Base-by-base conservation (phyloP, 495 filamentous ascomycete genomes). In the Peziza echinospora region DNA sequence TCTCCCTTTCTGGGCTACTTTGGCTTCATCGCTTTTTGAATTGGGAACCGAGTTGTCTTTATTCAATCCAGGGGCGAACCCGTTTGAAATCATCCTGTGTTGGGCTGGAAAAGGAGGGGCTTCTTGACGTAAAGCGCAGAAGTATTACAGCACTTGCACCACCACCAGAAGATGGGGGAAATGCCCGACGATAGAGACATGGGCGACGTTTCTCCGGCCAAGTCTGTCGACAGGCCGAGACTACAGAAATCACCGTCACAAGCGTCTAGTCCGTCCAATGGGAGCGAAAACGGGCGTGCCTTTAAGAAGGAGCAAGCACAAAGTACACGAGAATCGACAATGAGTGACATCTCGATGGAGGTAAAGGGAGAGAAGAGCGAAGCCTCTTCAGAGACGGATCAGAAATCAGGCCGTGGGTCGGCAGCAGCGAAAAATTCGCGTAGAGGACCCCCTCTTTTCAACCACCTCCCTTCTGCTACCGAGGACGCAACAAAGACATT, bases 401-500 rank as follows among this genome's bases (percentile, higher is more conserved):
- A 11, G 19, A 37, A 37, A 37, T 37, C 6, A 13, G 30, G 30
- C 13, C 30, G 30, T 13, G 30, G 30, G 13, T 13, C 6, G 30
- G 13, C 30, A 2, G 19, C 30, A 4, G 19, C 19, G 30, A 43
- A 43, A 21, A 19, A 19, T 13, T 23, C n/a, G 41, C 21, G 16
- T 21, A 43, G 16, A 43, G 21, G n/a, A 21, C 72, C 77, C 34
- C 67, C 63, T 37, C 64, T 93, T 1, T 89, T 77, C 63, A 59
- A 67, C 49, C 65, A 86, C 57, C 62, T 84, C 17, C 74, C 76
- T 10, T 76, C 86, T 60, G 77, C 72, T 52, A 91, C 82, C 5
- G 65, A 64, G 6, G 82, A 91, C 47, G 80, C 89, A 5, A 74
- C 70, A 54, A 60, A 62, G 8, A 75, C 71, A n/a, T 99, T 99